Base-by-base conservation (phyloP, 2,329 filamentous ascomycete species). In the Microdochium nivale region DNA sequence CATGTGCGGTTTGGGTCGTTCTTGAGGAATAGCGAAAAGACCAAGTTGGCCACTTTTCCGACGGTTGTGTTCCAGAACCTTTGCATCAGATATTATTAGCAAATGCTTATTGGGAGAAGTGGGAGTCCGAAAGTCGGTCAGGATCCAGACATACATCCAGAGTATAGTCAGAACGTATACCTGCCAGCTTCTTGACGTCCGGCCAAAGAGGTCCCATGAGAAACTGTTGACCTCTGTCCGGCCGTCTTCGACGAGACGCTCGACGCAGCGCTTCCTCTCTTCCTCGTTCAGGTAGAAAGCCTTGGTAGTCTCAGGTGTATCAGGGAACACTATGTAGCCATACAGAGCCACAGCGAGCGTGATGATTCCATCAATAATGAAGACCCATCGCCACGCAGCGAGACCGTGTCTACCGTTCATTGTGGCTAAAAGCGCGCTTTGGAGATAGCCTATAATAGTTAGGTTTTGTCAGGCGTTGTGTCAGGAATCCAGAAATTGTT, bases 311-410 rank as follows among this genome's bases (percentile, higher is more conserved):
- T 71, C 67, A 0, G 70, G 70, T 1, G 70, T 59, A 49, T 72
- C 70, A 1, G 70, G 70, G 3, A 64, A 77, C 70, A 65, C 55
- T 49, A 64, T 63, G 54, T 73, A 78, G 0, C 77, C 78, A 1
- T 68, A 65, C 0, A 79, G 52, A 0, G 76, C 76, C 1, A 81
- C 67, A 0, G 78, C 77, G 0, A 80, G 62, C 1, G 73, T 75
- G 27, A 81, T 80, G 3, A 77, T 63, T 0, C 67, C 58, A 49
- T 80, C 76, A 44, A 80, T 66, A 40, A 80, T 70, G 56, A 79
- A 78, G 0, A 77, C 63, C 72, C 72, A 81, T 58, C 79, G 75
- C 78, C 78, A 81, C 0, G 78, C 78, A 14, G 64, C 63, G 69
- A 73, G 44, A 52, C 71, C 73, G 2, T 77, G 76, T 24, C 68